Percentiles rank a stretch among this genome's conserved stretches.
Evolutionary conservation across 2,329 filamentous ascomycete species (phyloP).

Genomic region (Fusarium kyushuense): DNA sequence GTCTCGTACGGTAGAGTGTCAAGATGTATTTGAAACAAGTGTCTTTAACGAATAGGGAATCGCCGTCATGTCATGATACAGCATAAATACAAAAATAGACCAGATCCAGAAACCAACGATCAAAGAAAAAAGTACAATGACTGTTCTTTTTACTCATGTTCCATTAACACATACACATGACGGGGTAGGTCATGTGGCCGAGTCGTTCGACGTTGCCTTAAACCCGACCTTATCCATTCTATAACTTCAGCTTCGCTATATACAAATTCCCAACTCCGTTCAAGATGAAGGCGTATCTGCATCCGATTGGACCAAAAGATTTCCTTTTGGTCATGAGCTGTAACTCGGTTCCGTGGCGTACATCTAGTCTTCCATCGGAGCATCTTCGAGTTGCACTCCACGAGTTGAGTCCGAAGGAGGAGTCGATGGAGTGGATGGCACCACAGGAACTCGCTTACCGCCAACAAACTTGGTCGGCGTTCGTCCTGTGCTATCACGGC

Average conservation of each 20-base stretch:
- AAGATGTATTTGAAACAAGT: constrained; percentile 24
- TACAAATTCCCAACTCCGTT: constrained; percentile 33
- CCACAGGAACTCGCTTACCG: constrained; percentile 57
- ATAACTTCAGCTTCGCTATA: constrained; percentile 28
- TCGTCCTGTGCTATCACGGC: constrained; percentile 72
- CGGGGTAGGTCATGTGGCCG: constrained; percentile 29
- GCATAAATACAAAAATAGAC: constrained; percentile 47
- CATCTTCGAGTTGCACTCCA: constrained; percentile 65
- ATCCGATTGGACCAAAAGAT: constrained; percentile 22
- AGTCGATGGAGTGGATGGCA: constrained; percentile 47
- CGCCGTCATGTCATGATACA: constrained; percentile 45
- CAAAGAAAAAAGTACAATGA: constrained; percentile 41
- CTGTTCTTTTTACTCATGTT: constrained; percentile 48
- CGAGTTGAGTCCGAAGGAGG: constrained; percentile 52
- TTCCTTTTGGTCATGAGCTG: constrained; percentile 24
- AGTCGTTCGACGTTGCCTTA: constrained; percentile 18
- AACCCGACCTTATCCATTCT: constrained; percentile 14
- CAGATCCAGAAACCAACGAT: constrained; percentile 30
- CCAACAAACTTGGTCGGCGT: constrained; percentile 59
- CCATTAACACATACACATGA: constrained; percentile 50
- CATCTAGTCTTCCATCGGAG: constrained; percentile 63
- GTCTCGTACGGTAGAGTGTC: not conserved
- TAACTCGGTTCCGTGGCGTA: constrained; percentile 21
- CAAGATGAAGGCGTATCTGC: constrained; percentile 20
- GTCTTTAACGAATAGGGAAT: constrained; percentile 43